Base-by-base conservation (phyloP, 2,329 filamentous ascomycete genomes). In the Fusarium albidum region DNA sequence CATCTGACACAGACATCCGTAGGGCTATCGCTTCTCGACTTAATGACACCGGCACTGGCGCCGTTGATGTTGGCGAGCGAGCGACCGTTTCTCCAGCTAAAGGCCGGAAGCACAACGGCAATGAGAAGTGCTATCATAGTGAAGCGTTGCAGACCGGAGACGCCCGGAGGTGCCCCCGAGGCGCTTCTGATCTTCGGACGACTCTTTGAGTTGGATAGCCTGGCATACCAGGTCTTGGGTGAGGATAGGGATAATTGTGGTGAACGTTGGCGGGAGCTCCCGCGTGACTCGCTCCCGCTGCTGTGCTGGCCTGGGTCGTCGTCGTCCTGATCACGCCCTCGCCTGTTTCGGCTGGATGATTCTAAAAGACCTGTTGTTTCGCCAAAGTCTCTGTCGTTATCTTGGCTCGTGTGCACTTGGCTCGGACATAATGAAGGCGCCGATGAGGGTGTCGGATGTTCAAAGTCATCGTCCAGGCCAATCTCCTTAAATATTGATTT, bases 1-100 rank as follows among this genome's bases (percentile, higher is more conserved):
- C 86, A 91, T 69, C 87, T 75, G 47, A 81, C 80, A 66, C 88
- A 90, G 12, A 86, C 77, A 59, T 83, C 75, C 3, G 64, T 64
- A 56, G 69, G 44, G 40, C 69, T 65, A 6, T 54, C 54, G 42
- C 67, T 64, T 18, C 68, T 65, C 28, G 55, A 44, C 2, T 34
- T 26, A 31, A 81, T 76, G 13, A 79, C 69, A n/a, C 78, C 78
- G 4, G 81, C 81, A 51, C 78, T 77, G 40, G 75, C 81, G 26
- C 77, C 77, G 58, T 67, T 73, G n/a, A 74, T 65, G 29, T 73
- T 73, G 42, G 76, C 63, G 29, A 72, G 73, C n/a, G 69, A 58
- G 28, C 68, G 68, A 11, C 76, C 77, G 31, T 55, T 66, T 52
- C 70, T 74, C 60, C 75, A 79, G 58, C 74, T 76, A 53, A 78